phyloP scores from a whole-genome alignment of 441 rosid genomes.

The Euphorbia neoarborescens region DNA sequence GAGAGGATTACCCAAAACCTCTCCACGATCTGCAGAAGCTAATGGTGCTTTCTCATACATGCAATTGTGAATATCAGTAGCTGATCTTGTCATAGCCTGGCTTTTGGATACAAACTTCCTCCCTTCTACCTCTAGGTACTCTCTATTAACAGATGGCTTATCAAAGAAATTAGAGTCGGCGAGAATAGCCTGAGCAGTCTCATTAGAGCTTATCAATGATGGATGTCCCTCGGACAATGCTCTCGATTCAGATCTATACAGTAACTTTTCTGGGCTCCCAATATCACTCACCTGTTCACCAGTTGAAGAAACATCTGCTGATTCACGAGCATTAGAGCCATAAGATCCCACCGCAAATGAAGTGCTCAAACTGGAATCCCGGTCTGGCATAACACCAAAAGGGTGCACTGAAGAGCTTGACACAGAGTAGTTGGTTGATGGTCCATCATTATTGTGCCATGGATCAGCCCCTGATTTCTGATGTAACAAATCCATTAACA shows the following conservation, averaged over 20 bases:
- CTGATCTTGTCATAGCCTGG: conserved; percentile 19
- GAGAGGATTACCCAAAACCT: conserved; percentile 16
- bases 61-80: conserved; percentile 24
- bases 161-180: conserved; percentile 18
- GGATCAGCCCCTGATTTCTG: conserved; percentile 27
- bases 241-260: conserved; percentile 23
- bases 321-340: conserved; percentile 19
- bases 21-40: conserved; percentile 13
- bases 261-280: conserved; percentile 22
- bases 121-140: conserved; percentile 23
- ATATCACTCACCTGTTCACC: conserved; percentile 35
- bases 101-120: conserved; percentile 19
- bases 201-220: conserved; percentile 20
- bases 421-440: conserved; percentile 25
- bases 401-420: conserved; percentile 18
- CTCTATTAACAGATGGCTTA: conserved; percentile 19
- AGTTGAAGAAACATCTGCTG: conserved; percentile 22
- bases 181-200: conserved; percentile 18
- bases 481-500: conserved; percentile 34
- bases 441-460: conserved; percentile 13
- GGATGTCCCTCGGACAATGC: conserved; percentile 13
- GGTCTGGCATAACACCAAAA: conserved; percentile 18
- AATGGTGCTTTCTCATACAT: conserved; percentile 25
- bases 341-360: conserved; percentile 20
- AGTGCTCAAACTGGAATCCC: conserved; percentile 22